Conservation (phyloP, 192 early-diverging fungal species). For the Funneliformis geosporum region DNA sequence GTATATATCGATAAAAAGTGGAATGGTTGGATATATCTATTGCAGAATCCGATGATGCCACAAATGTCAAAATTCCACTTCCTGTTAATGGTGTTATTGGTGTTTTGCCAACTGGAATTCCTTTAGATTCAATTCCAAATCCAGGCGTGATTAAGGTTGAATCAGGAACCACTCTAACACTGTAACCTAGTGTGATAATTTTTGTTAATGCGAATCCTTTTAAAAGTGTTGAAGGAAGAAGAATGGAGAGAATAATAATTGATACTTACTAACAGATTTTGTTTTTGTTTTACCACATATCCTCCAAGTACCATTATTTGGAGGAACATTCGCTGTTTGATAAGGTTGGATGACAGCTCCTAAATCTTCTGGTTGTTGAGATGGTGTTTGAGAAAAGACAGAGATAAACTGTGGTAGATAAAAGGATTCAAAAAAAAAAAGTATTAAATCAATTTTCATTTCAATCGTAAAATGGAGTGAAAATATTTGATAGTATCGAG, state of each 20-base stretch:
- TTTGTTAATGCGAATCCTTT: not conserved
- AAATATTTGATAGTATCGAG: not conserved
- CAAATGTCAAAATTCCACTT: not conserved
- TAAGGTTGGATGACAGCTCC: not conserved
- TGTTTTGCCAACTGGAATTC: not conserved
- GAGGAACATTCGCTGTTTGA: not conserved
- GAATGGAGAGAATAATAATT: not conserved
- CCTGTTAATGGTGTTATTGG: not conserved
- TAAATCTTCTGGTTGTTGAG: not conserved
- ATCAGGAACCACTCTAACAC: not conserved
- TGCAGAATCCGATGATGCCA: not conserved
- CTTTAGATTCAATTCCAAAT: not conserved
- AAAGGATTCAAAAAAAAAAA: not conserved
- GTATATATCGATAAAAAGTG: not conserved
- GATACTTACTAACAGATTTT: not conserved
- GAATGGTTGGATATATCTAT: too few species aligned
- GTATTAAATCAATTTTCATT: not conserved
- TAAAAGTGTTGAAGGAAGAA: too few species aligned
- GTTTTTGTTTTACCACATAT: not conserved
- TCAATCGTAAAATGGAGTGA: not conserved
- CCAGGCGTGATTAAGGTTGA: not conserved
- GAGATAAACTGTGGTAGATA: not conserved
- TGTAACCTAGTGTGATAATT: not conserved
- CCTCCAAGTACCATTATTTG: not conserved
- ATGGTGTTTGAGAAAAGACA: not conserved